Evolutionary conservation across 257 asterid genomes (phyloP), one percentile per base, ranked within the genome.

Genomic region (Buddleja alternifolia): DNA sequence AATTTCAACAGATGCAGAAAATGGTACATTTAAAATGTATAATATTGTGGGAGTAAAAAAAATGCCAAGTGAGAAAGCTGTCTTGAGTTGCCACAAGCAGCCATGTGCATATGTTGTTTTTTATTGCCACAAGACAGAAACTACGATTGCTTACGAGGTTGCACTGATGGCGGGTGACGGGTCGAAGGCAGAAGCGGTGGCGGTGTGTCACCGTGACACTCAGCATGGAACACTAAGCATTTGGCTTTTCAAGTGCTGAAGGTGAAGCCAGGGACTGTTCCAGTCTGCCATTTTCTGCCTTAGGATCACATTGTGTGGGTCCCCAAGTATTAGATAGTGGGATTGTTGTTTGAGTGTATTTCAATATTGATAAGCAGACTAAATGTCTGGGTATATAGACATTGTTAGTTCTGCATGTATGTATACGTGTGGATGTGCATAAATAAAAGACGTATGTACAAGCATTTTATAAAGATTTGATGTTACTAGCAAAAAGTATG

Each of bases 231-330:
- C 78, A 96, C 97, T 2, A 87, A 89, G 67, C 97, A 91, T 63
- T 73, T 93, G 85, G 96, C 99, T 10, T 93, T 93, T 44, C 88
- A 84, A 75, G 95, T 87, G 80, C 92, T 93, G 0, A 93, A 90
- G 54, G 97, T 93, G 73, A 81, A 81, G 73, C 99, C 97, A 0
- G 97, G 99, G 60, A 62, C 82, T 25, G 92, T 82, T 12, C 96
- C 97, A 0, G 74, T 94, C 56, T 94, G 99, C 73, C 99, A 94
- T 84, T 94, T 89, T 73, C 92, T 94, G 8, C 99, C 97, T 16
- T 71, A 86, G 75, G 94, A 94, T 84, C 96, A 94, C 42, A 63
- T 94, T 70, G 90, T 91, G 68, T 91, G 99, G 97, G 88, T 86
- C 5, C 34, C 34, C 5, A 29, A 29, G 34, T 29, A 29, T 29